phyloP scores from a whole-genome alignment of 75 land plant species.

The Selaginella moellendorffii region DNA sequence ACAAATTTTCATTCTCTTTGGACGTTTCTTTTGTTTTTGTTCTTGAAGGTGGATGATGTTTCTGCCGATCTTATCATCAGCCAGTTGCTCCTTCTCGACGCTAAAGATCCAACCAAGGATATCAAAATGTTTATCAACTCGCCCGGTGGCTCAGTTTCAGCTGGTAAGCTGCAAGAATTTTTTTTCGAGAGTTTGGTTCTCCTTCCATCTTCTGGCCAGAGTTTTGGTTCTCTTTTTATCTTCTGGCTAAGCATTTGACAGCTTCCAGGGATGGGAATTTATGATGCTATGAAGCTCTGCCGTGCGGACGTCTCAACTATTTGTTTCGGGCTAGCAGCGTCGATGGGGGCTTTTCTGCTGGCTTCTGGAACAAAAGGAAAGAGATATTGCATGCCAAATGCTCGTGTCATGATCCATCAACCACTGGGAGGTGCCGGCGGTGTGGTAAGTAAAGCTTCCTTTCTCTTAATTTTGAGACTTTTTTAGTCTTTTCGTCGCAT shows the following conservation, averaged over 20 bases:
- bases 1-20: neutral
- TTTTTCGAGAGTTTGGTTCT: neutral
- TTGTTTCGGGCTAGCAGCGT: conserved; percentile 91
- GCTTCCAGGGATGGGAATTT: conserved; percentile 82
- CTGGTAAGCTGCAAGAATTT: conserved; percentile 33
- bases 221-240: neutral
- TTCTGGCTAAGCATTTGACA: neutral
- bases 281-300: conserved; percentile 95
- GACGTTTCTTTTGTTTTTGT: neutral
- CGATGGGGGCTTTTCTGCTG: conserved; percentile 93
- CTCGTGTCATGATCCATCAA: conserved; percentile 94
- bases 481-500: too few relatives aligned
- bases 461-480: too few relatives aligned
- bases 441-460: conserved; percentile 37
- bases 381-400: conserved; percentile 97
- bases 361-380: conserved; percentile 94
- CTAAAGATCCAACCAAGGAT: conserved; percentile 70
- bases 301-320: conserved; percentile 95
- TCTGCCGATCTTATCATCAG: conserved; percentile 77
- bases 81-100: conserved; percentile 78
- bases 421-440: conserved; percentile 81
- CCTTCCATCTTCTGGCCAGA: neutral
- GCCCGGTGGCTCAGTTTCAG: conserved; percentile 92
- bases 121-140: conserved; percentile 91
- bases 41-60: conserved; percentile 52